Evolutionary conservation across 495 filamentous ascomycete genomes (phyloP).

Genomic region (Hypoxylon trugodes): DNA sequence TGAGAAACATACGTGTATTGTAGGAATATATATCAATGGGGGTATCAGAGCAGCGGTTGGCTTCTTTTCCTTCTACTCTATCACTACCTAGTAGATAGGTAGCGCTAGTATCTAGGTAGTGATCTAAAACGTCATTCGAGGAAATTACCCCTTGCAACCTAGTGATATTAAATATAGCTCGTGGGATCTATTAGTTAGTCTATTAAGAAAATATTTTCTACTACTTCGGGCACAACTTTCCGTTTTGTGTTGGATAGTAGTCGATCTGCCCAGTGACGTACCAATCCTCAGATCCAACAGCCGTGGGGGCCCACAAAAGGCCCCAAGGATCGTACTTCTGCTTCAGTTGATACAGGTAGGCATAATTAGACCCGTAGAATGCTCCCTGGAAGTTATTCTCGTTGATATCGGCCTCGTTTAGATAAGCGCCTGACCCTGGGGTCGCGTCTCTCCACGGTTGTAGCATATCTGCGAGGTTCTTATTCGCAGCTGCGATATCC

Average conservation of each 20-base stretch:
- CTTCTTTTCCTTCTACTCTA: no score
- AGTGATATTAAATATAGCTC: no score
- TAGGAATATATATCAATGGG: no score
- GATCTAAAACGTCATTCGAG: no score
- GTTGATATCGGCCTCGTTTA: conserved; percentile 57
- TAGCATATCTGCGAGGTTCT: conserved; percentile 34
- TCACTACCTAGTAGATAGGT: no score
- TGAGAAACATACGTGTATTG: no score
- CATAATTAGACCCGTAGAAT: conserved; percentile 61
- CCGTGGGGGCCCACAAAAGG: conserved; percentile 60
- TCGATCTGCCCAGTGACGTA: conserved; percentile 35
- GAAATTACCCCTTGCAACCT: no score
- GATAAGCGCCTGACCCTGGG: conserved; percentile 49
- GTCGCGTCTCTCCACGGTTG: conserved; percentile 32
- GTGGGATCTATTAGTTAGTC: no score
- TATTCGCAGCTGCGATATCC: conserved; percentile 29
- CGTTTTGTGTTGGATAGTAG: conserved; percentile 40
- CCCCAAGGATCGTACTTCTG: conserved; percentile 57
- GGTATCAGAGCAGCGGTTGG: no score
- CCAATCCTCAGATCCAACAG: conserved; percentile 51
- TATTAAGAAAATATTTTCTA: no score
- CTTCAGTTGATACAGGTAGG: conserved; percentile 54
- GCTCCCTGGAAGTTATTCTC: conserved; percentile 66
- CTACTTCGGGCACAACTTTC: conserved; percentile 32
- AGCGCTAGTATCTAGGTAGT: no score